Base-by-base conservation (phyloP, 495 filamentous ascomycete species). In the Umbilicaria muhlenbergii region DNA sequence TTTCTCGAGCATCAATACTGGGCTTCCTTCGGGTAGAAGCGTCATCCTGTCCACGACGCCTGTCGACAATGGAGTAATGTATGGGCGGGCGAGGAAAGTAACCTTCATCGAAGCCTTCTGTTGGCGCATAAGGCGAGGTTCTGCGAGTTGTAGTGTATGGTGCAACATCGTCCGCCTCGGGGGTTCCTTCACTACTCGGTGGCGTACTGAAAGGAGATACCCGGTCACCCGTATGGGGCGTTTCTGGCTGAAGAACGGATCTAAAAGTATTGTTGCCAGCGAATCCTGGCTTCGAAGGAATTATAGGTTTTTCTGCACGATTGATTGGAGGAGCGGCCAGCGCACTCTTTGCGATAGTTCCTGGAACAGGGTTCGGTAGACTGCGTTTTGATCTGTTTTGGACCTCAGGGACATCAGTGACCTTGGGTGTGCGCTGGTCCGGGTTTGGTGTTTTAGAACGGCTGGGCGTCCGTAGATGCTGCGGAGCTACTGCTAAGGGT, bases 161-260 rank as follows among this genome's bases (percentile, higher is more conserved):
- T 40, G 56, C 60, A 10, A 54, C 21, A 2, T 59, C 39, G 21
- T 67, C 66, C 24, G 65, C 61, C 43, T 68, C 67, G 5, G 67
- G 59, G 39, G 74, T 82, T 41, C 75, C 80, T 12, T 77, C 75
- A 50, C 80, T 92, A 43, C 77, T 80, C 12, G 89, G 87, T 11
- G 88, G 89, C 28, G 87, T 94, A 58, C 68, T 88, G 54, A 98
- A 95, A 0, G 91, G 89, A 5, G 91, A 95, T 0, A 81, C 64
- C 32, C 64, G 63, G n/a, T 73, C 71, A 11, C 70, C 70, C 54
- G 35, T 7, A 32, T 28, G 34, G 14, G 51, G 17, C 19, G 38
- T 11, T 11, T 40, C 3, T 8, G 48, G 43, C 34, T 46, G 38
- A 38, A 51, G 36, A 6, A 17, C 44, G 11, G 36, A 15, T 24